Evolutionary conservation across 768 basidiomycete genomes (phyloP).

Genomic region (Mycena amicta): DNA sequence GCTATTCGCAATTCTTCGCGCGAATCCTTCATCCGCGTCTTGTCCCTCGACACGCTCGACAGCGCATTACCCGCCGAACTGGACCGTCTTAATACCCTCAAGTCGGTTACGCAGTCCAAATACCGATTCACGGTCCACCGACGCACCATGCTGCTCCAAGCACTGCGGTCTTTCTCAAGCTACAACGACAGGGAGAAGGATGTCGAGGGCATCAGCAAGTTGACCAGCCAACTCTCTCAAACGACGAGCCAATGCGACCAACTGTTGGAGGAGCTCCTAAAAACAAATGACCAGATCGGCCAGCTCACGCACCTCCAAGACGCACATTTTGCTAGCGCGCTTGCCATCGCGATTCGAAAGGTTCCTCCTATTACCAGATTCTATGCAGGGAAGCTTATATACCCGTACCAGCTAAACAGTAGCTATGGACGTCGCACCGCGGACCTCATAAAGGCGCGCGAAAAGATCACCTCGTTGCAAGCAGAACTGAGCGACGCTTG

Average conservation of each 20-base stretch:
- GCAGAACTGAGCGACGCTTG: constrained; percentile 81
- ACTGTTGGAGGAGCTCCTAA: constrained; percentile 57
- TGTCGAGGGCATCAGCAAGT: constrained; percentile 40
- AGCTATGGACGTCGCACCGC: constrained; percentile 67
- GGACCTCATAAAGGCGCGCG: constrained; percentile 53
- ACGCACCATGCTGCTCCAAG: constrained; percentile 71
- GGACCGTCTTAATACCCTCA: constrained; percentile 56
- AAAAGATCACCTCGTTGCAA: constrained; percentile 56
- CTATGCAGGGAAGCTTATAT: background rate
- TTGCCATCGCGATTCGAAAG: constrained; percentile 77
- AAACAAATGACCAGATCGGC: constrained; percentile 60
- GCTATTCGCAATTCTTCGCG: constrained; percentile 70
- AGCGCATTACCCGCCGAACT: constrained; percentile 59
- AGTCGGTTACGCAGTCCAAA: constrained; percentile 58
- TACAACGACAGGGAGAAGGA: constrained; percentile 35
- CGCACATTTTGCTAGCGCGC: constrained; percentile 72
- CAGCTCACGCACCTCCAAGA: constrained; percentile 66
- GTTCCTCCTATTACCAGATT: constrained; percentile 31
- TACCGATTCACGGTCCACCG: constrained; percentile 70
- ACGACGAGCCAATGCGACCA: constrained; percentile 60
- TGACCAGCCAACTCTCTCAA: constrained; percentile 63
- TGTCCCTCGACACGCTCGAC: constrained; percentile 65
- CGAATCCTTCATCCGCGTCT: constrained; percentile 71
- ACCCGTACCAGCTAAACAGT: constrained; percentile 54
- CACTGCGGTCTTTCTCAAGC: constrained; percentile 56